Evolutionary conservation across 306 rosid genomes (phyloP), one percentile per base, ranked within the genome.

Genomic region (Ammopiptanthus mongolicus): DNA sequence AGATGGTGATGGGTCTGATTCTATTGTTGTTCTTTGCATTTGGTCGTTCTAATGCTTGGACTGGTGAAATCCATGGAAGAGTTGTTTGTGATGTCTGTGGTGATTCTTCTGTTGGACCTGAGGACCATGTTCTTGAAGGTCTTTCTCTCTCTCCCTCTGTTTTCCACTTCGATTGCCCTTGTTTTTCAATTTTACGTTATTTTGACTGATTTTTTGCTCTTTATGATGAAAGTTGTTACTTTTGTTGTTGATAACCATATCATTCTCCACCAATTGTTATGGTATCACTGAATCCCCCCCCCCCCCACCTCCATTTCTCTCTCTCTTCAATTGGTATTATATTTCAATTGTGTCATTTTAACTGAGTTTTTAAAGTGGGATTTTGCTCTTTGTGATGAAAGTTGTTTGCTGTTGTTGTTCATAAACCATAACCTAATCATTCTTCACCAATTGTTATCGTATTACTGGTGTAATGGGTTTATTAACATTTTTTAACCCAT

Each of bases 21-120:
- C 10, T 91, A 5, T 80, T 84, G 17, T 15, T 72, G 8, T 13
- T 85, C 19, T 81, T 80, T 71, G 75, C 57, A 28, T 78, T 67
- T 50, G 76, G 79, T 21, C 74, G 81, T 21, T 89, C 74, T n/a
- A 83, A 79, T 63, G 96, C 79, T 74, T 95, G 98, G 98, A 95
- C 97, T 0, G 98, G 98, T 71, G 97, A 92, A 91, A 90, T 95
- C 81, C 93, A 90, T 78, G 97, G 98, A 72, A 81, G 93, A 75
- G 98, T 95, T 74, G 81, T 91, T 75, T 95, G 97, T 79, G 97
- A 91, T 81, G 92, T 90, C 65, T 95, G 97, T 52, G 93, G 88
- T 5, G 98, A 95, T 83, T 90, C 97, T 74, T 84, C 96, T 29
- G 73, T 91, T 39, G 96, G 98, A 60, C 97, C 98, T 52, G 97